Evolutionary conservation across 106 monocot genomes (phyloP).

Genomic region (Acorus calamus): DNA sequence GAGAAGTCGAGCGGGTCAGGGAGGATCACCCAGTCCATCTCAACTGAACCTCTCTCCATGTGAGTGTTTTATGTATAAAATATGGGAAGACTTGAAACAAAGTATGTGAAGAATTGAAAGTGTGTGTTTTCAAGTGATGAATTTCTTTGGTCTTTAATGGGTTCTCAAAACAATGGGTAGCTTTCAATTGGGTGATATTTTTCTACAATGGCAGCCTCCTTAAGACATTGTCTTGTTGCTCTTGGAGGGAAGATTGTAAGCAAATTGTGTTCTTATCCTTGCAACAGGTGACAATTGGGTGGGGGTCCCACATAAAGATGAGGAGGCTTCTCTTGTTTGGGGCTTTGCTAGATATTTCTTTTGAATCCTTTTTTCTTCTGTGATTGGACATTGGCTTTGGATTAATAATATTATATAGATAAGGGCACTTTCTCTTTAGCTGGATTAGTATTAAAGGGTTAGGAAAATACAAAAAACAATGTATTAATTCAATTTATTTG

Average conservation of each 20-base stretch:
- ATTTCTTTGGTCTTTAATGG: too few relatives aligned
- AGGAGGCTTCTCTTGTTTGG: not conserved
- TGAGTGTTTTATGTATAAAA: too few relatives aligned
- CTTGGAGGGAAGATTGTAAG: not conserved
- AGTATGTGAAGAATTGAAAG: too few relatives aligned
- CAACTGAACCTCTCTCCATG: constrained; percentile 31
- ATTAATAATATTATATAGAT: too few relatives aligned
- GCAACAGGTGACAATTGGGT: constrained; percentile 5
- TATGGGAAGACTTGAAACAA: not conserved
- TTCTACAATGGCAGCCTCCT: not conserved
- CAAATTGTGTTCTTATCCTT: constrained; percentile 12
- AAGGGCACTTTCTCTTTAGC: too few relatives aligned
- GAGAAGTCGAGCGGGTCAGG: constrained; percentile 27
- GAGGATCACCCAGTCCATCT: constrained; percentile 52
- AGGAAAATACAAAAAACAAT: too few relatives aligned
- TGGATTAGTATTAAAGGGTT: too few relatives aligned
- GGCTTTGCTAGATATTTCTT: constrained; percentile 3
- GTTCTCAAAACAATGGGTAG: too few relatives aligned
- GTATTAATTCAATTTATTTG: too few relatives aligned
- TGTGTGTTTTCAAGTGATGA: too few relatives aligned
- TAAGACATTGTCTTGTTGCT: not conserved
- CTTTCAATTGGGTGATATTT: not conserved
- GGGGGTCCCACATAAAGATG: not conserved
- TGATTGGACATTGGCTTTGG: too few relatives aligned
- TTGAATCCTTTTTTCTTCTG: not conserved